Conservation (phyloP, 371 early-diverging fungal species). For the Lichtheimia corymbifera region DNA sequence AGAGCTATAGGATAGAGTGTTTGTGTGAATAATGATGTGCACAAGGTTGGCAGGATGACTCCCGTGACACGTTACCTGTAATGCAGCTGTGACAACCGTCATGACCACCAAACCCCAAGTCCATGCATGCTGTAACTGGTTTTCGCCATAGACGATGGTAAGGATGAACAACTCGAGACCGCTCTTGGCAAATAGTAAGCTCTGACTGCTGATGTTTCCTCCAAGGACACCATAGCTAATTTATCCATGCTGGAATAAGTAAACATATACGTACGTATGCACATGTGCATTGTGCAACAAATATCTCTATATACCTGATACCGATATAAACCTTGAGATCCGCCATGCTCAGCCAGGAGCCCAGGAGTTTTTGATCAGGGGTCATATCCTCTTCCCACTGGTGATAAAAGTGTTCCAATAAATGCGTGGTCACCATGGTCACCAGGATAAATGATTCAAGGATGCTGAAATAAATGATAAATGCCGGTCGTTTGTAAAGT, state of each 20-base stretch:
- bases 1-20: conserved; percentile 48
- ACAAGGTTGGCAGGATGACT: no score
- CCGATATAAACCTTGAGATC: conserved; percentile 41
- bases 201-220: conserved; percentile 77
- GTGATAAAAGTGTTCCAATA: conserved; percentile 46
- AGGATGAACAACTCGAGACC: conserved; percentile 75
- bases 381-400: conserved; percentile 22
- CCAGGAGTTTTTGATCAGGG: conserved; percentile 20
- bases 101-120: conserved; percentile 73
- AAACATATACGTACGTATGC: no score
- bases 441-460: conserved; percentile 55
- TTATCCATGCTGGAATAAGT: no score
- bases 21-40: background rate
- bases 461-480: conserved; percentile 70
- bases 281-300: background rate
- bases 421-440: conserved; percentile 54
- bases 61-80: conserved; percentile 57
- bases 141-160: conserved; percentile 57
- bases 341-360: conserved; percentile 24
- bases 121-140: conserved; percentile 72
- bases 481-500: conserved; percentile 71
- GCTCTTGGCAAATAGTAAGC: conserved; percentile 79
- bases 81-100: conserved; percentile 64
- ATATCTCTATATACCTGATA: conserved; percentile 46
- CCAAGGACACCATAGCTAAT: conserved; percentile 66